A percentile compares a stretch with the other conserved stretches of the same genome.
Evolutionary conservation across 768 basidiomycete species (phyloP).

Genomic region (Chalciporus pseudorubinellus): DNA sequence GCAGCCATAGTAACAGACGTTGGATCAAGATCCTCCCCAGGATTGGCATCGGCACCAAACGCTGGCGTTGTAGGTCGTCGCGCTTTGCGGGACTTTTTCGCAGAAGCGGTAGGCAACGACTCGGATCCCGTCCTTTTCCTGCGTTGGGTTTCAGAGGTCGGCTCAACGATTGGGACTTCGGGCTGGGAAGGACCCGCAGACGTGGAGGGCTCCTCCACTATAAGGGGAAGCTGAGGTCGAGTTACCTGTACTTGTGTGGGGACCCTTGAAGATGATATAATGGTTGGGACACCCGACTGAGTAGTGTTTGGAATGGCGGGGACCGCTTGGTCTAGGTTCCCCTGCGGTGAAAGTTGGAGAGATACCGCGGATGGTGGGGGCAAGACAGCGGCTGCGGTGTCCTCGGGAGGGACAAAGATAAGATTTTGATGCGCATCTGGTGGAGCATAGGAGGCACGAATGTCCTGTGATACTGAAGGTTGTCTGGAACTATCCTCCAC

Average conservation of each 20-base stretch:
- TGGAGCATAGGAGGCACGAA: slow-evolving; percentile 5
- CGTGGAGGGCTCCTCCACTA: background rate
- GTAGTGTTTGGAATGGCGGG: slow-evolving; percentile 3
- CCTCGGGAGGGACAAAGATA: background rate
- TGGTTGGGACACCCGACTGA: slow-evolving; percentile 16
- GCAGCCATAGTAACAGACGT: slow-evolving; percentile 80
- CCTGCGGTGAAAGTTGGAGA: slow-evolving; percentile 11
- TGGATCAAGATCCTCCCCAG: slow-evolving; percentile 80
- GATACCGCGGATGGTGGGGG: slow-evolving; percentile 4
- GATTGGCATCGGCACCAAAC: slow-evolving; percentile 58
- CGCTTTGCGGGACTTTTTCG: slow-evolving; percentile 35
- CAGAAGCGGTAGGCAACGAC: slow-evolving; percentile 11
- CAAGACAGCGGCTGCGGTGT: background rate
- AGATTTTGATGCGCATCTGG: slow-evolving; percentile 4
- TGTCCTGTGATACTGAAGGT: slow-evolving; percentile 15
- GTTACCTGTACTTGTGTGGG: slow-evolving; percentile 2
- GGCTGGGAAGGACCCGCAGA: slow-evolving; percentile 13
- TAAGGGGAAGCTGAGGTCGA: background rate
- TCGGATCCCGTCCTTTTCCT: slow-evolving; percentile 20
- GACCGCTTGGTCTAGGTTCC: background rate
- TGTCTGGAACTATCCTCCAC: slow-evolving; percentile 21
- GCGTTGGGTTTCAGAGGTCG: slow-evolving; percentile 6
- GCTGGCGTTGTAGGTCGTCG: slow-evolving; percentile 52
- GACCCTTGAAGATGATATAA: slow-evolving; percentile 19
- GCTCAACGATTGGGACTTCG: slow-evolving; percentile 13